Base-by-base conservation (phyloP, 345 rosid genomes). In the Carallia brachiata region DNA sequence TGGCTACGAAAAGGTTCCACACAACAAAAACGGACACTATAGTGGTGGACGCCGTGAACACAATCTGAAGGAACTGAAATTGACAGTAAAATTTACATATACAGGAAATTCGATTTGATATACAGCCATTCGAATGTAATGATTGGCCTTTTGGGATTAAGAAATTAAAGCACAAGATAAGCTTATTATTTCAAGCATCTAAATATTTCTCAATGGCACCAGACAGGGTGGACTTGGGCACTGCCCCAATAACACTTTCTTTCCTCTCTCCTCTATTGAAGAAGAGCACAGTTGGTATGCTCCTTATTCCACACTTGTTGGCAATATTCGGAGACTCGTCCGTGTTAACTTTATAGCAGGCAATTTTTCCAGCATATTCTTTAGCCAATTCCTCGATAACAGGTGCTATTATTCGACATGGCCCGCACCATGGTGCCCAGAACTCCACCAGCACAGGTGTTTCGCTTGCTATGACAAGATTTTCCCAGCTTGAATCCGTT, bases 351-450 rank as follows among this genome's bases (percentile, higher is more conserved):
- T 84, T 87, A 80, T 65, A 86, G 65, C 90, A 89, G 6, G 84
- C 52, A 4, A 87, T 62, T 72, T 90, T 88, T 23, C 90, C 92
- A 0, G 86, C 82, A 28, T 86, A 87, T 63, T 90, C 89, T 61
- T 82, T 84, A 1, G 96, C 96, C 68, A 89, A 66, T 59, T 89
- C 92, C 28, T 84, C 83, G 1, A 89, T 70, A 2, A 81, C 84
- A 0, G 92, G 92, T 3, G 87, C 88, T 66, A 90, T 86, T 89
- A 90, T 88, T 62, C 87, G 78, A 73, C 90, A 90, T 16, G 96
- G 96, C 44, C 92, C 96, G 23, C 96, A 87, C 96, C 96, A 87
- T 16, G 96, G 89, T 7, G 96, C 92, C 90, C 92, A 90, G 56
- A 90, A 90, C 79, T 90, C 89, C 73, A 90, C 96, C 40, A 90